These are phyloP conservation scores for Candida patagonica DNA, from an alignment of 805 yeast species.

Conservation along the genomic window DNA sequence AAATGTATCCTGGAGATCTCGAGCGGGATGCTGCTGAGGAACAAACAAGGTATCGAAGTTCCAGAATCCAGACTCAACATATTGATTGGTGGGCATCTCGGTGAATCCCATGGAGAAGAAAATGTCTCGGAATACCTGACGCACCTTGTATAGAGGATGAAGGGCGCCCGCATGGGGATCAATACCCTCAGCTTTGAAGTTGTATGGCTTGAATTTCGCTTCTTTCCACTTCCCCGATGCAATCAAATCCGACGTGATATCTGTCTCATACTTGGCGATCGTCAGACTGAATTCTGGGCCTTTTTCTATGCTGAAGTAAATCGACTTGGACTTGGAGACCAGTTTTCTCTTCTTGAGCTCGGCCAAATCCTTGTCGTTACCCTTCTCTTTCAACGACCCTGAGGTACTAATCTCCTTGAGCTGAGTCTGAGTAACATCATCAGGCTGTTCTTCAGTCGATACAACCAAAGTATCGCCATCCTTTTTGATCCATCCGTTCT, in stretches of 20 bases:
- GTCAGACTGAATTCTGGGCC: constrained; percentile 79
- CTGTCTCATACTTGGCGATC: constrained; percentile 80
- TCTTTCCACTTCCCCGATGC: constrained; percentile 72
- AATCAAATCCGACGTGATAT: constrained; percentile 89
- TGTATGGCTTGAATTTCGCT: constrained; percentile 85
- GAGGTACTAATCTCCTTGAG: constrained; percentile 47
- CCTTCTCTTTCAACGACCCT: constrained; percentile 36
- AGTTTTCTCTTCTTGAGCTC: constrained; percentile 95
- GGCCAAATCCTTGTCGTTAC: constrained; percentile 54
- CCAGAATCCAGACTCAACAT: constrained; percentile 98
- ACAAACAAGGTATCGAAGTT: constrained; percentile 93
- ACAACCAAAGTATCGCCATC: constrained; percentile 72
- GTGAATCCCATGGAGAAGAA: constrained; percentile 97
- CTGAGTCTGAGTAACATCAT: constrained; percentile 58
- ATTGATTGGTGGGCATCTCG: constrained; percentile 98
- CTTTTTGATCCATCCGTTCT: constrained; percentile 91
- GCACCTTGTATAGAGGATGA: constrained; percentile 92
- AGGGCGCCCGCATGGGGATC: constrained; percentile 82
- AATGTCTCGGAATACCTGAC: constrained; percentile 96
- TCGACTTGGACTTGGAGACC: constrained; percentile 55
- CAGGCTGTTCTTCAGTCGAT: constrained; percentile 38
- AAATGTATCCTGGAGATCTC: constrained; percentile 98
- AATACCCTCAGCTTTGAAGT: constrained; percentile 92
- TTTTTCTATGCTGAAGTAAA: constrained; percentile 68
- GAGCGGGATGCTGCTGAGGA: constrained; percentile 99